Evolutionary conservation across 495 filamentous ascomycete species (phyloP).

Genomic region (Alectoria sarmentosa): DNA sequence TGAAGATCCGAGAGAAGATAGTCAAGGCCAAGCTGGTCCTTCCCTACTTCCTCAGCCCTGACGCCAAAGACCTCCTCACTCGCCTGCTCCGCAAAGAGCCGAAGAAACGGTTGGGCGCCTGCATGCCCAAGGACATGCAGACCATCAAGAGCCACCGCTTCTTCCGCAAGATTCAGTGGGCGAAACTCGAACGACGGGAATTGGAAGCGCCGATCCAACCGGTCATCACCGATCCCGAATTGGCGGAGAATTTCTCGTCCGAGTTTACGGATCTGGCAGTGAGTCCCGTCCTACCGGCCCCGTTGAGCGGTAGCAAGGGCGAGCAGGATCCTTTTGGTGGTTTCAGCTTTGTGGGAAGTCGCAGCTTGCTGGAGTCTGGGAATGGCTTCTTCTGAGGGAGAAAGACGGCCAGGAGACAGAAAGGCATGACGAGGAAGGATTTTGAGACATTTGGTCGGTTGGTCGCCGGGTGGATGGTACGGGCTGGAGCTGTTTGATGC

Average conservation of each 20-base stretch:
- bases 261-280: slow-evolving; percentile 84
- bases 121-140: slow-evolving; percentile 79
- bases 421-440: not conserved
- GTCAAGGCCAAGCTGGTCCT: slow-evolving; percentile 78
- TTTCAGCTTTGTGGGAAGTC: slow-evolving; percentile 90
- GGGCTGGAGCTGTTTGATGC: not conserved
- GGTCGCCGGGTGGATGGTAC: not conserved
- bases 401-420: not conserved
- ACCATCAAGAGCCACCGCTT: slow-evolving; percentile 91
- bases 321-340: slow-evolving; percentile 81
- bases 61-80: slow-evolving; percentile 88
- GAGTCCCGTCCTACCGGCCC: slow-evolving; percentile 50
- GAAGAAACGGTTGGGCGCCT: slow-evolving; percentile 73
- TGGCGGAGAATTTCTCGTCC: slow-evolving; percentile 87
- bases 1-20: slow-evolving; percentile 91
- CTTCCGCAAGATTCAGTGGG: slow-evolving; percentile 95
- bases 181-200: slow-evolving; percentile 66
- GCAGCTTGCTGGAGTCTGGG: slow-evolving; percentile 62
- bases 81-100: slow-evolving; percentile 88
- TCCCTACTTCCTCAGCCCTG: slow-evolving; percentile 80
- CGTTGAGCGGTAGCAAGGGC: slow-evolving; percentile 29
- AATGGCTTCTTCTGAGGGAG: slow-evolving; percentile 15
- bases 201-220: slow-evolving; percentile 81
- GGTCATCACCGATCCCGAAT: slow-evolving; percentile 85
- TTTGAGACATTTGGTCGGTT: not conserved